A percentile compares a stretch with the other conserved stretches of the same genome.
phyloP scores from a whole-genome alignment of 805 yeast genomes.

The Barnettozyma siamensis region DNA sequence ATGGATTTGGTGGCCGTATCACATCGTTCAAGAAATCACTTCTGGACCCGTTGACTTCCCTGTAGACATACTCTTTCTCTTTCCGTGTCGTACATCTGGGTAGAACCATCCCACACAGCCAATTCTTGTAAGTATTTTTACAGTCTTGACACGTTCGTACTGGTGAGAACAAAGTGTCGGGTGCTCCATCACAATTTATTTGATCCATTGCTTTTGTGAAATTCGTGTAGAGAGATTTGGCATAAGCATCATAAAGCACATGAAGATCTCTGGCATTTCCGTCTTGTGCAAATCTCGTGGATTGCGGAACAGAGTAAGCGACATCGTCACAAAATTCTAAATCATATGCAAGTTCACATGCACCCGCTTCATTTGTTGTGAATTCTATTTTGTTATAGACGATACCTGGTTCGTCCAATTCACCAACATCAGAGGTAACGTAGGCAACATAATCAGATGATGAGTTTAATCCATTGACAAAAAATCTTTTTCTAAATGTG shows the following conservation, averaged over 20 bases:
- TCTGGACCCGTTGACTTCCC: constrained; percentile 51
- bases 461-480: constrained; percentile 51
- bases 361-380: constrained; percentile 43
- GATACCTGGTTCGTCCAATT: constrained; percentile 51
- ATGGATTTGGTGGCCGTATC: constrained; percentile 48
- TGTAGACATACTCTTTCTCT: constrained; percentile 36
- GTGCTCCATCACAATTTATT: constrained; percentile 64
- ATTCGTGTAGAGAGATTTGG: constrained; percentile 49
- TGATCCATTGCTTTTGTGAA: constrained; percentile 75
- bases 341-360: constrained; percentile 71
- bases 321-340: constrained; percentile 74
- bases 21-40: constrained; percentile 49
- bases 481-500: constrained; percentile 54
- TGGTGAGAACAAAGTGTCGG: constrained; percentile 68
- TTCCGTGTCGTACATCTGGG: constrained; percentile 72
- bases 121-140: constrained; percentile 59
- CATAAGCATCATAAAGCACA: constrained; percentile 56
- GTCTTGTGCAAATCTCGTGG: constrained; percentile 28
- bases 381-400: constrained; percentile 54
- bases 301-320: constrained; percentile 80
- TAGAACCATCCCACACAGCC: constrained; percentile 87
- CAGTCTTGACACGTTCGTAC: constrained; percentile 71
- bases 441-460: constrained; percentile 62
- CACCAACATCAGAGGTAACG: constrained; percentile 45
- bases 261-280: constrained; percentile 32